Evolutionary conservation across 352 stramenopile genomes (phyloP), one percentile per base, ranked within the genome.

Genomic region (Globisporangium polare): DNA sequence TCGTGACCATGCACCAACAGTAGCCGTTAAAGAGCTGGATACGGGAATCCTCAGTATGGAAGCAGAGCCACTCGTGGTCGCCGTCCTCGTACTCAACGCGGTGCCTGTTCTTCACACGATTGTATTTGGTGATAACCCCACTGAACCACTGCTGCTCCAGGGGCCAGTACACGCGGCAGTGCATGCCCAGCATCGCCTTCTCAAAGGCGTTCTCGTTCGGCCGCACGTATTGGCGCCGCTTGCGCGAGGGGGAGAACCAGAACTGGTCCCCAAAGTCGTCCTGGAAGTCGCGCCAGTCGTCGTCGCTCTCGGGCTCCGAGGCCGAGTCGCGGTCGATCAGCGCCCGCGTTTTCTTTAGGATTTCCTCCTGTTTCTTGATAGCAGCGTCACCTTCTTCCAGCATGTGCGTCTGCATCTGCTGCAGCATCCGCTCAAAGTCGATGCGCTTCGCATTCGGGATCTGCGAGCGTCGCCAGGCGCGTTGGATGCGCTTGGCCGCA

Each of bases 211-310:
- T 71, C 15, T 90, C 78, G 47, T 89, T 91, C n/a, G 83, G 85
- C 15, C 84, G 75, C 17, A 92, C 68, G 59, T 86, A 86, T 13
- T 73, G 62, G 0, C 80, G 77, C 39, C 72, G 58, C 50, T 89
- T 85, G 4, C 77, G 72, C 15, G 81, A 92, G 7, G 85, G 79
- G 9, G 85, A 94, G 67, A 92, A 94, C 80, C 82, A 94, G 52
- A 91, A 92, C 52, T 77, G 72, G 45, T 85, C 76, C 5, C 77
- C 81, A 22, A 74, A 69, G 18, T 88, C 76, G 50, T 90, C 80
- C 46, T 77, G 56, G 35, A 90, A 88, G 29, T 89, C 83, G 13
- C 68, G 66, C 85, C 85, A 94, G 68, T 92, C 85, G 41, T 92
- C 79, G 31, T 94, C 85, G 45, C 77, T 88, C 46, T 91, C 82